phyloP scores from a whole-genome alignment of 495 filamentous ascomycete species.

The Aspergillus funiculosus region DNA sequence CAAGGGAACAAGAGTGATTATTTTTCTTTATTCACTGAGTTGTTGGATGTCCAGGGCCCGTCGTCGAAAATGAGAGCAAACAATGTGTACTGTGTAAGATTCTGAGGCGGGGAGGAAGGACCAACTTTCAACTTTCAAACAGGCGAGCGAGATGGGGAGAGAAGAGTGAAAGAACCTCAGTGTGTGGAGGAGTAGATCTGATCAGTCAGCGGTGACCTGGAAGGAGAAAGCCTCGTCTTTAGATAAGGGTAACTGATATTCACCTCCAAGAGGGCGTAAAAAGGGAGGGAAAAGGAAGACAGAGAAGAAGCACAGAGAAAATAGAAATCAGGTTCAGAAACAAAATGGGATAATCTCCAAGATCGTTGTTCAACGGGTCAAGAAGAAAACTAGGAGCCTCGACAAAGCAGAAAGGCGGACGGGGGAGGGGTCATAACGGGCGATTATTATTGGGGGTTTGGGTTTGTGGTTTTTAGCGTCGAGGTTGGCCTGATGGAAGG shows the following conservation, averaged over 20 bases:
- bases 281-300: neutral
- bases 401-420: slow-evolving; percentile 1
- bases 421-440: neutral
- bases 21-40: neutral
- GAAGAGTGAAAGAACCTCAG: neutral
- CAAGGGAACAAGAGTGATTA: slow-evolving; percentile 1
- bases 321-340: slow-evolving; percentile 2
- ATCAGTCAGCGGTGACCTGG: slow-evolving; percentile 9
- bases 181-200: slow-evolving; percentile 1
- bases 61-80: too few species aligned
- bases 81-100: too few species aligned
- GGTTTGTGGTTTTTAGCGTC: neutral
- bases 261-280: neutral
- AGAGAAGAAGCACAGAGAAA: slow-evolving; percentile 4
- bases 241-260: too few species aligned
- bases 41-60: too few species aligned
- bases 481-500: neutral
- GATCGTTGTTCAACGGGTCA: too few species aligned
- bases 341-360: too few species aligned
- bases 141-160: neutral
- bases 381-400: neutral
- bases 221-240: neutral
- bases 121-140: too few species aligned
- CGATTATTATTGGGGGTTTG: neutral
- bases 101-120: too few species aligned